A percentile compares a stretch with the other conserved stretches of the same genome.
Conservation (phyloP, 768 basidiomycete species). For the Phlebiopsis gigantea region DNA sequence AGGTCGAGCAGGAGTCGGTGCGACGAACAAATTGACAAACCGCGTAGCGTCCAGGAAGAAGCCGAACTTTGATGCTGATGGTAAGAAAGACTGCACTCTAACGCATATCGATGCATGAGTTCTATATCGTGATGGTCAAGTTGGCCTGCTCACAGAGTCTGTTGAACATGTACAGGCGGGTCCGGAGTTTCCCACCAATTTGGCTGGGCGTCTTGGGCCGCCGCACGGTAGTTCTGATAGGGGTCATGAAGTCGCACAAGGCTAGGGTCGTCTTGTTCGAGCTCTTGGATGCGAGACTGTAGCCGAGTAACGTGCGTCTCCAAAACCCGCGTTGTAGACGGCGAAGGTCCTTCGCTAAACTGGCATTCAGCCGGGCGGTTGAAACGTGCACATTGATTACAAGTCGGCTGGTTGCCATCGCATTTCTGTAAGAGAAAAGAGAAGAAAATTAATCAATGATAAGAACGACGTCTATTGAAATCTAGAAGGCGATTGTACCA, state of each 20-base stretch:
- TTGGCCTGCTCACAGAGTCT: slow-evolving; percentile 4
- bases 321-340: slow-evolving; percentile 51
- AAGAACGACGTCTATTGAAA: neutral
- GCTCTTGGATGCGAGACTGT: slow-evolving; percentile 39
- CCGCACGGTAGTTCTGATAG: slow-evolving; percentile 26
- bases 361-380: slow-evolving; percentile 53
- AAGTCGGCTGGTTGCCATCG: slow-evolving; percentile 55
- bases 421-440: slow-evolving; percentile 48
- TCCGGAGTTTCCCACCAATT: slow-evolving; percentile 16
- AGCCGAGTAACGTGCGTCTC: slow-evolving; percentile 55
- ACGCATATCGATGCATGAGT: neutral
- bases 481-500: neutral
- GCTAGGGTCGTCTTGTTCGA: slow-evolving; percentile 43
- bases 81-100: slow-evolving; percentile 33
- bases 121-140: neutral
- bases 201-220: neutral
- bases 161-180: slow-evolving; percentile 5
- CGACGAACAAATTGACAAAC: slow-evolving; percentile 26
- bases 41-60: slow-evolving; percentile 51
- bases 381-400: slow-evolving; percentile 54
- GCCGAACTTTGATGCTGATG: slow-evolving; percentile 50
- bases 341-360: slow-evolving; percentile 54
- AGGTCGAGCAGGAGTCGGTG: neutral
- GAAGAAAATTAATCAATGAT: slow-evolving; percentile 25
- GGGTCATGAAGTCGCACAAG: slow-evolving; percentile 60